Conservation (phyloP, 2,329 filamentous ascomycete genomes). For the Myriangium duriaei region DNA sequence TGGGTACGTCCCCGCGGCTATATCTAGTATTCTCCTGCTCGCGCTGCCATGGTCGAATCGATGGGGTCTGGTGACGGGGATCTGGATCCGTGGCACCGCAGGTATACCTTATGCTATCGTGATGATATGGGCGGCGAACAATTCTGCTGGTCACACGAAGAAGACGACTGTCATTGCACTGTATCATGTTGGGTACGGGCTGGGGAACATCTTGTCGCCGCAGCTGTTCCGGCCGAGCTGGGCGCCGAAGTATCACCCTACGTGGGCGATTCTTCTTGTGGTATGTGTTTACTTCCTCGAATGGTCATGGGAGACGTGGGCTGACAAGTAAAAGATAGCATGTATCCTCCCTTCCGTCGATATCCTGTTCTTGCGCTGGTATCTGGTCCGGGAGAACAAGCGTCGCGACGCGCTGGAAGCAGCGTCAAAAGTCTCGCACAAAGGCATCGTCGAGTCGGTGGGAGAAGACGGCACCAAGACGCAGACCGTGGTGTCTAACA, state of each 20-base stretch:
- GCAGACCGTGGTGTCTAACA: constrained; percentile 13
- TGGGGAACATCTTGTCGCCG: constrained; percentile 54
- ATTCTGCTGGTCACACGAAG: constrained; percentile 62
- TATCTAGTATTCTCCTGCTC: constrained; percentile 27
- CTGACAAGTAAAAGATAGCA: too few species aligned
- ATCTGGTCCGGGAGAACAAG: constrained; percentile 30
- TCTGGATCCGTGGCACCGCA: constrained; percentile 27
- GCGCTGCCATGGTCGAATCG: constrained; percentile 27
- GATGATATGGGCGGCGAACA: too few species aligned
- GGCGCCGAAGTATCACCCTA: constrained; percentile 54
- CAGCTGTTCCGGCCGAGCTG: constrained; percentile 52
- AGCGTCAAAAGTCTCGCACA: too few species aligned
- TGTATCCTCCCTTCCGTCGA: constrained; percentile 25
- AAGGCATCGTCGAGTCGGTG: constrained; percentile 27
- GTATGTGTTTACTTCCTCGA: constrained; percentile 27
- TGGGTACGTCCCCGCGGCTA: constrained; percentile 25
- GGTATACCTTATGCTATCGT: constrained; percentile 29
- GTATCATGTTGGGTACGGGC: constrained; percentile 53
- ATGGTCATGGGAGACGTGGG: too few species aligned
- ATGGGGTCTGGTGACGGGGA: constrained; percentile 26
- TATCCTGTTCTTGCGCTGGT: constrained; percentile 26
- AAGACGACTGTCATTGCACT: constrained; percentile 55
- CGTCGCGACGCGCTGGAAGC: too few species aligned
- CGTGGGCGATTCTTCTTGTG: constrained; percentile 56
- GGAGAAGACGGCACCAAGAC: constrained; percentile 15